Evolutionary conservation across 2,329 filamentous ascomycete species (phyloP), one percentile per base, ranked within the genome.

Genomic region (Scytalidium lignicola): DNA sequence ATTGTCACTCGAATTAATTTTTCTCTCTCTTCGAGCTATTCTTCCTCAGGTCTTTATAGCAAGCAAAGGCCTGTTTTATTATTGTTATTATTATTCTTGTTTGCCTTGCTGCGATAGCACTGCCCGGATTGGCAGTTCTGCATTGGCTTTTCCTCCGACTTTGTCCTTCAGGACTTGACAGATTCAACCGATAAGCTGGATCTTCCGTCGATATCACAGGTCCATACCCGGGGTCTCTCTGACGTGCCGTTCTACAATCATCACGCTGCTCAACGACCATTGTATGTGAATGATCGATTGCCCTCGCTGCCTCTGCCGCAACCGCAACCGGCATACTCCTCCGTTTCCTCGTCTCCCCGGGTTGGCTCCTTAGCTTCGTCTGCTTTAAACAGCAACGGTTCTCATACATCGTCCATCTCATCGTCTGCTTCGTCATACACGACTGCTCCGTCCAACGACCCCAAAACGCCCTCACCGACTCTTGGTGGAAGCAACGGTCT

Each of bases 111-210:
- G 23, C 23, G 6, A 26, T 26, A 37, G n/a, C 32, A 37, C 32
- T 37, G 32, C 32, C 15, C 15, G 12, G 32, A 5, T 37, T 8
- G 32, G 32, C 32, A 37, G 32, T 37, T 37, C 32, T 37, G 12
- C n/a, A 17, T 17, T 37, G 10, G 32, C 12, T 13, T 5, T 5
- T 37, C 32, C 32, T 5, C 32, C 32, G 32, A 37, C 54, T 56
- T 53, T 57, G 59, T 65, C 61, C 60, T 55, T 47, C 47, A 46
- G 61, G 62, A 62, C 61, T 56, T 58, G 53, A 60, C 49, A 55
- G 41, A 43, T 53, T 51, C 82, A 73, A 86, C 83, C 88, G 88
- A 82, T 85, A 93, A 91, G 78, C 89, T 95, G 89, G 89, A 91
- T 88, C 83, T 91, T 71, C 87, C 88, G 74, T 88, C 88, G 74